These are phyloP conservation scores for Neurospora terricola DNA, from an alignment of 495 filamentous ascomycete genomes.

Conservation along the genomic window DNA sequence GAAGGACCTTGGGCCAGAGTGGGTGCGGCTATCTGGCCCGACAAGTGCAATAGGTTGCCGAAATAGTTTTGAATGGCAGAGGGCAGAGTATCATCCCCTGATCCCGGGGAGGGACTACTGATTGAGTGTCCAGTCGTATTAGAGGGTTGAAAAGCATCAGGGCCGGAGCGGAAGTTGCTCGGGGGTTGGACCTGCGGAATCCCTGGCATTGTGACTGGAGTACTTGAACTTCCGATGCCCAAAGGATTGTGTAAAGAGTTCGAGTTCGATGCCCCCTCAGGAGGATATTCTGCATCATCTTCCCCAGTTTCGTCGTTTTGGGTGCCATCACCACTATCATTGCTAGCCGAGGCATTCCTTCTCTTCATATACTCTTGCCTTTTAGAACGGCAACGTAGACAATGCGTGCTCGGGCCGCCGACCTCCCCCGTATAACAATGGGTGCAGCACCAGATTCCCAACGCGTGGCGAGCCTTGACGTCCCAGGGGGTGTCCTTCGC, in stretches of 20 bases:
- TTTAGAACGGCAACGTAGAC: too few relatives aligned
- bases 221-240: not conserved
- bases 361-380: too few relatives aligned
- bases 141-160: not conserved
- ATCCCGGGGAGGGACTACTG: not conserved
- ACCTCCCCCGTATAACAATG: not conserved
- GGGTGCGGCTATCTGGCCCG: not conserved
- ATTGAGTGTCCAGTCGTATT: not conserved
- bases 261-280: not conserved
- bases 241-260: not conserved
- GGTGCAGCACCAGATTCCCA: not conserved
- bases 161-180: too few relatives aligned
- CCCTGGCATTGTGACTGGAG: not conserved
- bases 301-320: not conserved
- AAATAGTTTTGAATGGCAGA: not conserved
- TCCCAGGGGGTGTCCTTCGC: not conserved
- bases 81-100: not conserved
- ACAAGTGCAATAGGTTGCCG: not conserved
- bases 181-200: too few relatives aligned
- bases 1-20: not conserved
- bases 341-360: not conserved
- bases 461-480: not conserved
- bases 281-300: too few relatives aligned
- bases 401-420: too few relatives aligned
- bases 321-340: not conserved